phyloP scores from a whole-genome alignment of 2,329 filamentous ascomycete genomes.

The Aspergillus fructus region DNA sequence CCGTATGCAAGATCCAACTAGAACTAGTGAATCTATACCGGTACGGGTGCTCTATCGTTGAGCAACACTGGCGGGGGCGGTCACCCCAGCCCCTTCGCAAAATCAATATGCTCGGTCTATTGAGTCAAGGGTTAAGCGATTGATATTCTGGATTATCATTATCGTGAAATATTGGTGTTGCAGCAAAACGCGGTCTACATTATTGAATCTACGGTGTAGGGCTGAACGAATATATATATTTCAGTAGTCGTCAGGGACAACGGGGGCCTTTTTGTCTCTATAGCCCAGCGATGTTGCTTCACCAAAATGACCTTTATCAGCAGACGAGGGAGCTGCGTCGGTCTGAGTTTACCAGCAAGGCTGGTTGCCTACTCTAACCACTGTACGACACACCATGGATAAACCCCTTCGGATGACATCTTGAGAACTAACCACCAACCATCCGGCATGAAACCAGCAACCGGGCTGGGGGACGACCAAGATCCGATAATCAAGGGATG shows the following conservation, averaged over 20 bases:
- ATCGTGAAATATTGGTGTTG: neutral
- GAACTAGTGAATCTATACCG: neutral
- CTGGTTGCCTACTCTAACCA: neutral
- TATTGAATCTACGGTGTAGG: neutral
- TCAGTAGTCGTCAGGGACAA: conserved; percentile 4
- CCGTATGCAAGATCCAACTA: neutral
- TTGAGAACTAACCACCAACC: neutral
- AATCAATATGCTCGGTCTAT: neutral
- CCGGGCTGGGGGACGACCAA: neutral
- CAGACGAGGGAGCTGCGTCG: neutral
- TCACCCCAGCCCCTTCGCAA: neutral
- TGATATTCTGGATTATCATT: conserved; percentile 6
- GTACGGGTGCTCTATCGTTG: neutral
- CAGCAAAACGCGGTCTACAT: neutral
- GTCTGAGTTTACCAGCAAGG: neutral
- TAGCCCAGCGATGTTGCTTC: neutral
- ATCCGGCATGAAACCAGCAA: neutral
- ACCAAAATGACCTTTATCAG: neutral
- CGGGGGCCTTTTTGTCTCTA: neutral
- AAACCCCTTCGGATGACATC: neutral
- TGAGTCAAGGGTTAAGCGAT: conserved; percentile 6
- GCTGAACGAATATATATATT: conserved; percentile 4
- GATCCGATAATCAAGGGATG: conserved; percentile 10
- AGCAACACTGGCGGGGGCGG: neutral
- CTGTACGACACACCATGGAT: neutral